Conservation (phyloP, 306 rosid species). For the Sesbania bispinosa region DNA sequence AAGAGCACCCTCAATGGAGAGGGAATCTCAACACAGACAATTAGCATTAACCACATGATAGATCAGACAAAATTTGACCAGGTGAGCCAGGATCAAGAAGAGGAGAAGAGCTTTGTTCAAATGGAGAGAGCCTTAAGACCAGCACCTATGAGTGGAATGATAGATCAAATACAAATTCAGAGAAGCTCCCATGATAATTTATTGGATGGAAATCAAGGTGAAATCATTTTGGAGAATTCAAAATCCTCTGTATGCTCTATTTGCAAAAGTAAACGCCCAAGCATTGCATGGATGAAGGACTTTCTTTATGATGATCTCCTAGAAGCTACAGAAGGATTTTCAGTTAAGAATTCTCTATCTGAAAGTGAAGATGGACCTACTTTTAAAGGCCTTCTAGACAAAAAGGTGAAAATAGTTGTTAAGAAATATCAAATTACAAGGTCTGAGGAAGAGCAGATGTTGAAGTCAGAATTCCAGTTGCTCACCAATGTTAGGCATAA, state of each 20-base stretch:
- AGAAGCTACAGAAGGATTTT: constrained; percentile 61
- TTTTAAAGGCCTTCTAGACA: constrained; percentile 49
- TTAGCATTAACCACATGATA: background rate
- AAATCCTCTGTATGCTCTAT: constrained; percentile 44
- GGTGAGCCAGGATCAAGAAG: constrained; percentile 8
- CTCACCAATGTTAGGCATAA: constrained; percentile 59
- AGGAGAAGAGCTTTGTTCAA: background rate
- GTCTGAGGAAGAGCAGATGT: constrained; percentile 52
- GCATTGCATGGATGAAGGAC: constrained; percentile 40
- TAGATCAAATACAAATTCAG: constrained; percentile 14
- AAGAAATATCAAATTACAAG: constrained; percentile 55
- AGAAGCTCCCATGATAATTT: constrained; percentile 26
- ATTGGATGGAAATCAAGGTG: constrained; percentile 1
- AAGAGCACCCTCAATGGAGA: background rate
- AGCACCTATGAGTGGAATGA: background rate
- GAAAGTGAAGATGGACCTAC: constrained; percentile 58
- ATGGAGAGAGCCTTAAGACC: constrained; percentile 4
- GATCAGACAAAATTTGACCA: background rate
- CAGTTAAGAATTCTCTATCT: constrained; percentile 48
- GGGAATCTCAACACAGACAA: background rate
- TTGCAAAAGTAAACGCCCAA: constrained; percentile 58
- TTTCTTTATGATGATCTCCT: constrained; percentile 55
- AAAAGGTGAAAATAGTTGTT: constrained; percentile 53
- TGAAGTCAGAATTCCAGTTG: constrained; percentile 50
- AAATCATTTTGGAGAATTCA: constrained; percentile 12